Base-by-base conservation (phyloP, 306 rosid species). In the Vachellia collinsii region DNA sequence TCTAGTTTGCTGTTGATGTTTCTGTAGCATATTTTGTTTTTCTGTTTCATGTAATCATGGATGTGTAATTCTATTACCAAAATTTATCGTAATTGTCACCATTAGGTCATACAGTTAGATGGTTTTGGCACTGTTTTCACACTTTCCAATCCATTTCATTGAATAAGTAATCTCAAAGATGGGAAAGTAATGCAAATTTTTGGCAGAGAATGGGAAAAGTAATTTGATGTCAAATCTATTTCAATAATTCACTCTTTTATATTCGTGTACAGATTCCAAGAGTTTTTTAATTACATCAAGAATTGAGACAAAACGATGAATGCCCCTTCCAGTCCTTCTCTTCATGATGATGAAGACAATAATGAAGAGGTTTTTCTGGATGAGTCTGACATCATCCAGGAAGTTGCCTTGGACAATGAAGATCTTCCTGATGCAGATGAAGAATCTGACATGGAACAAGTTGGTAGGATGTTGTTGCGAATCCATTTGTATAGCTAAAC, bases 371-470 rank as follows among this genome's bases (percentile, higher is more conserved):
- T 74, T 29, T 79, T 86, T 76, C 50, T 86, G 9, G 89, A 86
- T 41, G 86, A 79, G 12, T 54, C 76, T 54, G 86, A 86, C 62
- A 82, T 86, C 56, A 56, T 79, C 25, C 77, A 58, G 17, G 86
- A 82, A 76, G 77, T 82, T 46, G 20, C 47, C 22, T 46, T 64
- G 10, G 89, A 86, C 50, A 69, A 76, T 56, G 89, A 86, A 82
- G 71, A 82, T 76, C 86, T 82, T 78, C 86, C 86, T 9, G 81
- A 82, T 44, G 86, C 81, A 4, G 79, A 75, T 41, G 87, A 56
- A 38, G 83, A 59, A n/a, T 77, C 73, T 66, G 87, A 84, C 38
- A 7, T 8, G 46, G 82, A 84, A 9, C 68, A 38, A 43, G 37
- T 34, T 11, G 83, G 83, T 80, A 71, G 34, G 72, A 19, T 44